Evolutionary conservation across 2,329 filamentous ascomycete genomes (phyloP).

Genomic region (Hypoxylon sp.): DNA sequence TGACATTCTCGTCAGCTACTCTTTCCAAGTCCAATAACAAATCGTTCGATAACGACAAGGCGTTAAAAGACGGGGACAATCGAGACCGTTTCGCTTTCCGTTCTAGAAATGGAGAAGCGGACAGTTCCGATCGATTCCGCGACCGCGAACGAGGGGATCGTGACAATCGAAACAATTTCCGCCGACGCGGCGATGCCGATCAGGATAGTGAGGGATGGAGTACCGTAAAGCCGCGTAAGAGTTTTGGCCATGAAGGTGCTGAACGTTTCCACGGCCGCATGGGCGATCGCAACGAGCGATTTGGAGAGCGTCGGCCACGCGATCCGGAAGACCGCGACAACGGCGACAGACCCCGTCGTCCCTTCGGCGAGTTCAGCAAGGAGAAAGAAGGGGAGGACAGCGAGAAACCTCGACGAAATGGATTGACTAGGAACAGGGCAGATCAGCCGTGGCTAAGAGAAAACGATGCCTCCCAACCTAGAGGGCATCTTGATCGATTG

Average conservation of each 20-base stretch:
- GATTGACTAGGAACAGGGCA: conserved; percentile 69
- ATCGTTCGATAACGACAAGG: conserved; percentile 62
- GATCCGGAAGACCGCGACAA: conserved; percentile 61
- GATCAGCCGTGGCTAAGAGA: conserved; percentile 81
- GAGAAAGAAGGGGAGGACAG: conserved; percentile 60
- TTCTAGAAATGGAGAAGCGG: conserved; percentile 58
- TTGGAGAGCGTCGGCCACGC: conserved; percentile 52
- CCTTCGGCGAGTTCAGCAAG: conserved; percentile 59
- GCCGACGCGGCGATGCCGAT: conserved; percentile 64
- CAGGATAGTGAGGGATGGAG: conserved; percentile 78
- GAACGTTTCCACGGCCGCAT: conserved; percentile 74
- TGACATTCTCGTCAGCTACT: conserved; percentile 81
- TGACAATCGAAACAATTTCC: conserved; percentile 58
- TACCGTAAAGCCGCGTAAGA: conserved; percentile 76
- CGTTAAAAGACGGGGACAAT: conserved; percentile 59
- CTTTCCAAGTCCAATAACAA: conserved; percentile 58
- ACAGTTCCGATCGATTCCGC: conserved; percentile 48
- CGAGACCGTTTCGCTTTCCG: conserved; percentile 70
- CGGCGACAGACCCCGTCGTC: conserved; percentile 60
- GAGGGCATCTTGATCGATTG: conserved; percentile 65
- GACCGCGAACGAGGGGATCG: conserved; percentile 57
- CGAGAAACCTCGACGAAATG: conserved; percentile 69
- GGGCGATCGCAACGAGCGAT: conserved; percentile 59
- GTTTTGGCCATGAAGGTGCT: conserved; percentile 75
- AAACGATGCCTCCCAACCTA: conserved; percentile 49